Evolutionary conservation across 2,329 filamentous ascomycete species (phyloP).

Genomic region (Fusarium sp.): DNA sequence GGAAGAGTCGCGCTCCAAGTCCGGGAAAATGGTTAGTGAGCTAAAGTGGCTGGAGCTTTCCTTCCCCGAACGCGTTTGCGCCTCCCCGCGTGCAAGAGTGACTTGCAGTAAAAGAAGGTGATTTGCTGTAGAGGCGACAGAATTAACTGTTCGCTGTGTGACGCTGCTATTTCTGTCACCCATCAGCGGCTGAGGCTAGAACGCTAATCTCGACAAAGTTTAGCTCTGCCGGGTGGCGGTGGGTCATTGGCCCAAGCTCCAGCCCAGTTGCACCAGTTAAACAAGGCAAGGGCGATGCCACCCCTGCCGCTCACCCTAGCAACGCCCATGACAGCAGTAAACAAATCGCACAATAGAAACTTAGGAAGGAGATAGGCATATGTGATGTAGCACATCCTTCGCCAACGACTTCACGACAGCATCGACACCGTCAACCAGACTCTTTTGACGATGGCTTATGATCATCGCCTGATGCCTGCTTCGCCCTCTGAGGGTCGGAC

Average conservation of each 20-base stretch:
- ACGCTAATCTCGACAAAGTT: neutral
- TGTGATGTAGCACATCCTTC: constrained; percentile 55
- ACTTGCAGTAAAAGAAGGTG: neutral
- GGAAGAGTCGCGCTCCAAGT: constrained; percentile 14
- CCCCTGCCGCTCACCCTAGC: constrained; percentile 49
- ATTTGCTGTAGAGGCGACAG: neutral
- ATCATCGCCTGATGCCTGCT: constrained; percentile 60
- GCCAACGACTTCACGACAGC: constrained; percentile 55
- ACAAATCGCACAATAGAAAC: constrained; percentile 43
- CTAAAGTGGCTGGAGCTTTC: constrained; percentile 34
- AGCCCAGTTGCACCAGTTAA: constrained; percentile 20
- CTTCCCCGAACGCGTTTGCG: constrained; percentile 11
- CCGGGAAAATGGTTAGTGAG: constrained; percentile 6
- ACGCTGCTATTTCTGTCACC: constrained; percentile 23
- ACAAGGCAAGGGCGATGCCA: constrained; percentile 15
- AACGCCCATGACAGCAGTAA: constrained; percentile 51
- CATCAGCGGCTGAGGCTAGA: neutral
- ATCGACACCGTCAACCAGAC: constrained; percentile 55
- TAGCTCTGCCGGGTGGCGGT: constrained; percentile 7
- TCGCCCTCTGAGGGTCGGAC: constrained; percentile 50
- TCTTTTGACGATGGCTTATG: constrained; percentile 56
- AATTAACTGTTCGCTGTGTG: neutral
- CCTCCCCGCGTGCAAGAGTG: constrained; percentile 6
- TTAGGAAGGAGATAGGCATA: neutral
- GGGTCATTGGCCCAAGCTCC: constrained; percentile 36